Evolutionary conservation across 345 rosid genomes (phyloP).

Genomic region (Populus davidiana): DNA sequence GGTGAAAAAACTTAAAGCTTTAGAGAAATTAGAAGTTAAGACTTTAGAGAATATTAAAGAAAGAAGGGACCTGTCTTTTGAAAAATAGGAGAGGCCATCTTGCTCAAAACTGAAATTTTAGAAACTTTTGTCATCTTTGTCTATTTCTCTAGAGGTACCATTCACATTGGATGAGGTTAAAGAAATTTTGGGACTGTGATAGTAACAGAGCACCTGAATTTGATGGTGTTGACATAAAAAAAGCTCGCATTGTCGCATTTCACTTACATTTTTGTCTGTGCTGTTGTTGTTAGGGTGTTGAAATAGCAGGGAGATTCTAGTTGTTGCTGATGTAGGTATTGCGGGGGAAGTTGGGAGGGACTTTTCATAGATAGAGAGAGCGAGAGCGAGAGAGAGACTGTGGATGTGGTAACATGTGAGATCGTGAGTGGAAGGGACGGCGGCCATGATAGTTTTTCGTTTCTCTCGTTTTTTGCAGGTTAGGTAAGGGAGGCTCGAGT

Average conservation of each 20-base stretch:
- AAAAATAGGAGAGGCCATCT: too few species aligned
- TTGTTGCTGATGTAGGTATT: slow-evolving; percentile 35
- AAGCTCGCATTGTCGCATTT: not conserved
- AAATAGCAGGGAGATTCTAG: not conserved
- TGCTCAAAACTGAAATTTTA: too few species aligned
- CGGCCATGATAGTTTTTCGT: not conserved
- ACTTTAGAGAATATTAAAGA: too few species aligned
- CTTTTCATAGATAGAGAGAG: slow-evolving; percentile 29
- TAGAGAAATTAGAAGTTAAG: too few species aligned
- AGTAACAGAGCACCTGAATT: too few species aligned
- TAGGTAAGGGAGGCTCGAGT: slow-evolving; percentile 18
- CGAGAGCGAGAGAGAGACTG: slow-evolving; percentile 5
- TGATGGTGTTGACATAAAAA: not conserved
- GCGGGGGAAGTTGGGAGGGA: slow-evolving; percentile 53
- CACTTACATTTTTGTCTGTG: not conserved
- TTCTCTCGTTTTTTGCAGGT: slow-evolving; percentile 8
- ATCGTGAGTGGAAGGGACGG: slow-evolving; percentile 18
- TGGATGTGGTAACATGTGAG: slow-evolving; percentile 24
- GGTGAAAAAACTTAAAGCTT: too few species aligned
- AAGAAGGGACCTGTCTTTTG: too few species aligned
- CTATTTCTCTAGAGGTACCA: too few species aligned
- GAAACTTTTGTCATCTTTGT: too few species aligned
- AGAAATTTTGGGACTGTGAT: too few species aligned
- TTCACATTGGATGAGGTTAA: too few species aligned
- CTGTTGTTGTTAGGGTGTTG: not conserved